Evolutionary conservation across 805 yeast species (phyloP).

Genomic region (Candida maesae): DNA sequence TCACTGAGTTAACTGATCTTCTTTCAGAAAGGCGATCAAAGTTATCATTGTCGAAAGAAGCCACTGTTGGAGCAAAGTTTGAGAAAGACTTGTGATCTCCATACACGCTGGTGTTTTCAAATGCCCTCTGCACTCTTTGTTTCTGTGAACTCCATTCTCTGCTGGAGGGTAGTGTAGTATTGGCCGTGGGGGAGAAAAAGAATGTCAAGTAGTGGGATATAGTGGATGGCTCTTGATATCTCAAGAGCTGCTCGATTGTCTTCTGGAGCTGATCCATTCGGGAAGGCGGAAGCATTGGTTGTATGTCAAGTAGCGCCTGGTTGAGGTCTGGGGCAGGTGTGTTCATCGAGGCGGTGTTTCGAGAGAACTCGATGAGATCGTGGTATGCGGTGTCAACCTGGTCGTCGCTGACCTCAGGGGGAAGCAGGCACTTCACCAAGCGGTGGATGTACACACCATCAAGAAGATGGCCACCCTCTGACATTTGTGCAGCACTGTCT

Average conservation of each 20-base stretch:
- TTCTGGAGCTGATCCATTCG: constrained; percentile 7
- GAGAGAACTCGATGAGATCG: constrained; percentile 22
- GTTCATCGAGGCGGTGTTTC: constrained; percentile 2
- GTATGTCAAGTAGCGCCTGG: background rate
- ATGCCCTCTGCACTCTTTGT: background rate
- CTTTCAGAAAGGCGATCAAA: constrained; percentile 36
- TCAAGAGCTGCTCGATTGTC: constrained; percentile 10
- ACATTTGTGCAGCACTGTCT: constrained; percentile 1
- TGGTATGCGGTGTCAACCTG: constrained; percentile 16
- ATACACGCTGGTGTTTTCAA: background rate
- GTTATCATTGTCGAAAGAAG: constrained; percentile 35
- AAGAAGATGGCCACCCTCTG: constrained; percentile 1
- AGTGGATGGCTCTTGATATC: constrained; percentile 3
- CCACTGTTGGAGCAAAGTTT: constrained; percentile 27
- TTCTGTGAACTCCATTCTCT: background rate
- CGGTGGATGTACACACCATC: constrained; percentile 18
- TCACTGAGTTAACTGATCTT: constrained; percentile 32
- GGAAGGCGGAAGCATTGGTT: background rate
- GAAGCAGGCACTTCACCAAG: constrained; percentile 17
- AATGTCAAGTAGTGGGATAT: constrained; percentile 11
- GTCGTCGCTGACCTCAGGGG: constrained; percentile 10
- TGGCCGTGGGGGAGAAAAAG: background rate
- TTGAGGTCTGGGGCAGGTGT: constrained; percentile 1
- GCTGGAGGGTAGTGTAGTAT: background rate
- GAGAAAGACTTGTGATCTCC: constrained; percentile 13